phyloP scores from a whole-genome alignment of 164 flowering plant species.

The Dillenia suffruticosa region DNA sequence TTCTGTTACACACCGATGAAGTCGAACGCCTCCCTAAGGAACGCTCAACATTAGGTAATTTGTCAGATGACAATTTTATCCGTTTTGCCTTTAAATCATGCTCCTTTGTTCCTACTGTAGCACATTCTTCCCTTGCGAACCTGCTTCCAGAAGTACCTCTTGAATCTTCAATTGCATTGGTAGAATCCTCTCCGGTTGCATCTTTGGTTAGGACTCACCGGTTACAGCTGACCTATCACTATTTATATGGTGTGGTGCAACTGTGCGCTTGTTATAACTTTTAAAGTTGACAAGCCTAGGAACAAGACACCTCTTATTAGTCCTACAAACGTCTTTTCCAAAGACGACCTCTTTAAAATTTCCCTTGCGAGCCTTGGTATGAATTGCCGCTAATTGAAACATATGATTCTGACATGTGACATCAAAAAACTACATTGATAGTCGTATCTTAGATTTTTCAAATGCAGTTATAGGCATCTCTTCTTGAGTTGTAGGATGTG shows the following conservation, averaged over 20 bases:
- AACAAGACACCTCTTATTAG: constrained; percentile 33
- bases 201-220: constrained; percentile 32
- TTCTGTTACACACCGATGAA: constrained; percentile 19
- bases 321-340: constrained; percentile 26
- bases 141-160: constrained; percentile 14
- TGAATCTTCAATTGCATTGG: constrained; percentile 14
- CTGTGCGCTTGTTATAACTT: constrained; percentile 19
- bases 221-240: constrained; percentile 45
- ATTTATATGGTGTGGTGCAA: constrained; percentile 30
- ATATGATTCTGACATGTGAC: too few relatives aligned
- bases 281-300: constrained; percentile 37
- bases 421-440: too few relatives aligned
- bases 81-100: constrained; percentile 27
- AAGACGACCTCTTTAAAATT: too few relatives aligned
- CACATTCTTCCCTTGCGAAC: constrained; percentile 11
- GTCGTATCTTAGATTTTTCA: too few relatives aligned
- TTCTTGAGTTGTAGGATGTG: too few relatives aligned
- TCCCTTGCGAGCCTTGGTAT: too few relatives aligned
- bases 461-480: too few relatives aligned
- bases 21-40: constrained; percentile 13
- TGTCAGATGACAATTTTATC: constrained; percentile 36
- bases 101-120: constrained; percentile 13
- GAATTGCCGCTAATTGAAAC: too few relatives aligned
- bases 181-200: constrained; percentile 20
- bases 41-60: constrained; percentile 12